Conservation (phyloP, 345 rosid genomes). For the Citrus sp. region DNA sequence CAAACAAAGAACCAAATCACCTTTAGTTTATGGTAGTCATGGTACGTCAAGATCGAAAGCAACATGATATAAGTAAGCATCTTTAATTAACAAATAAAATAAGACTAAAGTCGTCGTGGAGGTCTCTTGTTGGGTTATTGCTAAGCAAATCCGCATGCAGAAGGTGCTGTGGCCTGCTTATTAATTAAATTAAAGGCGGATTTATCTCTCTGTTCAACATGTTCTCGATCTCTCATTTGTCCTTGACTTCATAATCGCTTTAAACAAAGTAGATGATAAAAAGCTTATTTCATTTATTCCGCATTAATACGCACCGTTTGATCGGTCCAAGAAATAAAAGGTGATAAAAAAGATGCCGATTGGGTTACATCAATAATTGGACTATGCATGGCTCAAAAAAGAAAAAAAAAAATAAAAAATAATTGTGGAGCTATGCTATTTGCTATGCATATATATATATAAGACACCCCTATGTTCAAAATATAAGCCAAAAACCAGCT, state of each 20-base stretch:
- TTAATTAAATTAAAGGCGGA: no score
- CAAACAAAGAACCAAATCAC: conserved; percentile 3
- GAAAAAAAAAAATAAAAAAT: no score
- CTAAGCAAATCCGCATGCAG: conserved; percentile 8
- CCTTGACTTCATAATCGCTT: conserved; percentile 13
- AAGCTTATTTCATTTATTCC: not conserved
- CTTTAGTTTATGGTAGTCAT: not conserved
- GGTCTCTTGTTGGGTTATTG: not conserved
- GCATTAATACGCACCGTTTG: not conserved
- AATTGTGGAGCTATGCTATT: no score
- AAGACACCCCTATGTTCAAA: conserved; percentile 1
- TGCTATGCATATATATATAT: no score
- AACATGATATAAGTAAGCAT: conserved; percentile 1
- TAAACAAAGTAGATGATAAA: not conserved
- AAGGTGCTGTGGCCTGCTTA: not conserved
- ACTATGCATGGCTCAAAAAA: not conserved
- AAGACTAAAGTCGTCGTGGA: not conserved
- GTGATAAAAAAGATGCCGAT: not conserved
- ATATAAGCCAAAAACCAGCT: conserved; percentile 15
- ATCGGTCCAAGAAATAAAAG: not conserved
- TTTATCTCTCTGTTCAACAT: not conserved
- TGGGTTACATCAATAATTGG: conserved; percentile 23
- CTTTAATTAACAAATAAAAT: not conserved
- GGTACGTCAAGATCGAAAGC: conserved; percentile 7
- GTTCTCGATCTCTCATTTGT: conserved; percentile 7